Evolutionary conservation across 176 grass and related monocot species (phyloP).

Genomic region (Aegilops longissima): DNA sequence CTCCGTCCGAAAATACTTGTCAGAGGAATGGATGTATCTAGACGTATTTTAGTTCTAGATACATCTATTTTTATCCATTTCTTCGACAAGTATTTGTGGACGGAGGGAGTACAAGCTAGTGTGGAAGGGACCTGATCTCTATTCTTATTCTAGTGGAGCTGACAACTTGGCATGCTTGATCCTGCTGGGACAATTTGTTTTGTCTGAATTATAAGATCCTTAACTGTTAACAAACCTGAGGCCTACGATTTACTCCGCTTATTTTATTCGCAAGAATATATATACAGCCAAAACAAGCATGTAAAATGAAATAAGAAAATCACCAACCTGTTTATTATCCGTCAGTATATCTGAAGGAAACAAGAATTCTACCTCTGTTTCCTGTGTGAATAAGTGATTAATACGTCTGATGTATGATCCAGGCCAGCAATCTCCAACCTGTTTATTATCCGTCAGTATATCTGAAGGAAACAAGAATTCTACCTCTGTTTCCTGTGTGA

Average conservation of each 20-base stretch:
- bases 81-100: too few species aligned
- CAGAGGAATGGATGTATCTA: too few species aligned
- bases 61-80: too few species aligned
- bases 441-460: not conserved
- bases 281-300: not conserved
- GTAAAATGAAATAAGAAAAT: not conserved
- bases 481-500: not conserved
- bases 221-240: not conserved
- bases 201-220: not conserved
- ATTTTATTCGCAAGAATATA: too few species aligned
- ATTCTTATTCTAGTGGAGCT: not conserved
- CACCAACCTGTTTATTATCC: not conserved
- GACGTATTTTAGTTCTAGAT: too few species aligned
- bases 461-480: not conserved
- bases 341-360: not conserved
- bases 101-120: too few species aligned
- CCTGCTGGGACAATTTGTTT: not conserved
- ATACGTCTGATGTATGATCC: not conserved
- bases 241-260: too few species aligned
- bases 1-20: too few species aligned
- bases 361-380: not conserved
- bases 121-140: not conserved
- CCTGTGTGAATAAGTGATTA: not conserved
- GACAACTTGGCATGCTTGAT: not conserved
- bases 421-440: constrained; percentile 32